phyloP scores from a whole-genome alignment of 768 basidiomycete genomes.

The Termitomyces sp. region DNA sequence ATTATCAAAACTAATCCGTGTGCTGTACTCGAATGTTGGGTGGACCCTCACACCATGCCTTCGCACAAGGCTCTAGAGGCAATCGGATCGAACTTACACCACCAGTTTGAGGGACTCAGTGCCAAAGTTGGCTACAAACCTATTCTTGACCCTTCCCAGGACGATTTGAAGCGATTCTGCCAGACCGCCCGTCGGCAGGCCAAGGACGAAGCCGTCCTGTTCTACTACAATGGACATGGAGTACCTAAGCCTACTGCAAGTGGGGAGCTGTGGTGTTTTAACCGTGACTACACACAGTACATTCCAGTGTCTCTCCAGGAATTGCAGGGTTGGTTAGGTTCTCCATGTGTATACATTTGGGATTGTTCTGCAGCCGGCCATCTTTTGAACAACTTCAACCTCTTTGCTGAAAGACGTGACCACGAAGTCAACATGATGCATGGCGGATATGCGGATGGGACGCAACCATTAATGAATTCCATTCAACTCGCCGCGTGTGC shows the following conservation, averaged over 20 bases:
- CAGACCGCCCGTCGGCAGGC: slow-evolving; percentile 78
- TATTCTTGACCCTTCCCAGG: slow-evolving; percentile 90
- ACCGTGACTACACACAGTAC: slow-evolving; percentile 95
- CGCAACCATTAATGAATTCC: slow-evolving; percentile 74
- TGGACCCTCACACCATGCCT: slow-evolving; percentile 90
- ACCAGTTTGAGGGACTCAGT: slow-evolving; percentile 94
- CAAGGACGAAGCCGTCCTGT: slow-evolving; percentile 88
- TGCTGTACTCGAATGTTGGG: slow-evolving; percentile 94
- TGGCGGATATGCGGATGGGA: slow-evolving; percentile 54
- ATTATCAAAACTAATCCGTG: slow-evolving; percentile 96
- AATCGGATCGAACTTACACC: slow-evolving; percentile 87
- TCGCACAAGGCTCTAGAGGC: slow-evolving; percentile 91
- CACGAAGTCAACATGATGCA: slow-evolving; percentile 53
- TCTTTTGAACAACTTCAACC: slow-evolving; percentile 84
- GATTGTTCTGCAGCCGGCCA: slow-evolving; percentile 98
- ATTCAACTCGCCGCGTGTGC: slow-evolving; percentile 95
- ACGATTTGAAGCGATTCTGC: slow-evolving; percentile 88
- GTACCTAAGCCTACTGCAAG: slow-evolving; percentile 95
- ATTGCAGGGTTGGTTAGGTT: slow-evolving; percentile 88
- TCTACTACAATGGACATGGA: slow-evolving; percentile 98
- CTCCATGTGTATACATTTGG: slow-evolving; percentile 97
- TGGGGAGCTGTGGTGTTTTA: slow-evolving; percentile 99
- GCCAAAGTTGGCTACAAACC: slow-evolving; percentile 93
- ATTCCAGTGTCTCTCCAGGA: slow-evolving; percentile 95
- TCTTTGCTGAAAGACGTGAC: slow-evolving; percentile 69